Evolutionary conservation across 805 yeast genomes (phyloP).

Genomic region (Yamadazyma paraphyllophila): DNA sequence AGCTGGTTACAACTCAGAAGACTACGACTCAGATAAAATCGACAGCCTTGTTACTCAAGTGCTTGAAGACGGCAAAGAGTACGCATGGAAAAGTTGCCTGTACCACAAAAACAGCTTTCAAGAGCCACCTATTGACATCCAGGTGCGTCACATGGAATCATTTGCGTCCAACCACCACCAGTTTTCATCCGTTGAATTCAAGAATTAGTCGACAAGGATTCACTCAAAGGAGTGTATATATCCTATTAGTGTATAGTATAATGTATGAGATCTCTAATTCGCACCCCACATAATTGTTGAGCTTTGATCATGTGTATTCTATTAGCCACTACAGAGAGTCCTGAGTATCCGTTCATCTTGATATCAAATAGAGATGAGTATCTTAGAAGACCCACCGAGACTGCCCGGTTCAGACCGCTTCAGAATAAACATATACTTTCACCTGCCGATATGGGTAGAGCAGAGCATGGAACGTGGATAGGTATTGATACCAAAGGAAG

Average conservation of each 20-base stretch:
- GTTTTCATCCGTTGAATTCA: background rate
- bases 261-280: background rate
- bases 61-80: slow-evolving; percentile 1
- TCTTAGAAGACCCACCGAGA: slow-evolving; percentile 66
- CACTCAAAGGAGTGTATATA: too few species aligned
- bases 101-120: slow-evolving; percentile 1
- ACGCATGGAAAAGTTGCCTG: background rate
- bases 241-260: background rate
- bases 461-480: slow-evolving; percentile 89
- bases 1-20: slow-evolving; percentile 2
- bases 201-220: background rate
- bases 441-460: slow-evolving; percentile 72
- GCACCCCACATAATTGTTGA: slow-evolving; percentile 8
- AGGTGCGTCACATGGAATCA: background rate
- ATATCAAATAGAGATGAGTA: slow-evolving; percentile 88
- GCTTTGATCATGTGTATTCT: slow-evolving; percentile 68
- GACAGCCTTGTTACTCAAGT: background rate
- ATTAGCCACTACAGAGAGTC: slow-evolving; percentile 63
- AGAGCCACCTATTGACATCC: background rate
- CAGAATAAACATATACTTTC: slow-evolving; percentile 47
- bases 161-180: background rate
- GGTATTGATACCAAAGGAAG: slow-evolving; percentile 62
- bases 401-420: slow-evolving; percentile 40
- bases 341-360: slow-evolving; percentile 70
- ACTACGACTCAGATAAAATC: slow-evolving; percentile 6